Percentiles rank a stretch among this genome's conserved stretches.
Conservation (phyloP, 495 filamentous ascomycete species). For the Aspergillus leporis region DNA sequence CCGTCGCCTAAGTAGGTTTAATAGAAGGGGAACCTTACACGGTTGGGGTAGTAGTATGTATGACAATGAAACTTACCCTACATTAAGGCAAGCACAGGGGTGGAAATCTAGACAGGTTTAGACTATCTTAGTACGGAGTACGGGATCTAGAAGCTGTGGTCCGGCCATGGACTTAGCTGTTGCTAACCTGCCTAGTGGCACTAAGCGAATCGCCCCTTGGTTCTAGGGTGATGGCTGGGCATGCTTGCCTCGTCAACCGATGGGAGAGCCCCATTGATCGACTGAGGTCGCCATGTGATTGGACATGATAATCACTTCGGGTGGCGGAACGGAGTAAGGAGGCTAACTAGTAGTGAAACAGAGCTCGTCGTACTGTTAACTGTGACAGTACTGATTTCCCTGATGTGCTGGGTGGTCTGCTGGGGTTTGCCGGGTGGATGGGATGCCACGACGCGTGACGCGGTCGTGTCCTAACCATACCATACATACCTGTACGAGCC, state of each 20-base stretch:
- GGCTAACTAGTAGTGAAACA: conserved; percentile 17
- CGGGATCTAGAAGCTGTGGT: background rate
- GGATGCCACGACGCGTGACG: conserved; percentile 31
- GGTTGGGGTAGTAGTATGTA: background rate
- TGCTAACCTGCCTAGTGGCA: background rate
- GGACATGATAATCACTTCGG: conserved; percentile 10
- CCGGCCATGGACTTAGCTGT: background rate
- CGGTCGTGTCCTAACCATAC: conserved; percentile 34
- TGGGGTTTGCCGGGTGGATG: no score
- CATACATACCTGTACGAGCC: conserved; percentile 19
- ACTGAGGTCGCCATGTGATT: conserved; percentile 16
- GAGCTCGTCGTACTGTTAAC: conserved; percentile 24
- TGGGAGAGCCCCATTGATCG: conserved; percentile 18
- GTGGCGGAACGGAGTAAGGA: conserved; percentile 23
- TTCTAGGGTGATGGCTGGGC: background rate
- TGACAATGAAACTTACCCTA: background rate
- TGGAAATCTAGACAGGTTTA: background rate
- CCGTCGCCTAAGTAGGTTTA: background rate
- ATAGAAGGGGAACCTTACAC: background rate
- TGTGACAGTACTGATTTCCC: conserved; percentile 18
- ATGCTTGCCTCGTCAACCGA: conserved; percentile 8
- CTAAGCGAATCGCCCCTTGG: background rate
- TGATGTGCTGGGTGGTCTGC: background rate
- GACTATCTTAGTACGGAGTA: background rate
- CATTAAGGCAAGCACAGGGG: background rate